These are phyloP conservation scores for Acmispon strigosus DNA, from an alignment of 306 rosid species.

Conservation along the genomic window DNA sequence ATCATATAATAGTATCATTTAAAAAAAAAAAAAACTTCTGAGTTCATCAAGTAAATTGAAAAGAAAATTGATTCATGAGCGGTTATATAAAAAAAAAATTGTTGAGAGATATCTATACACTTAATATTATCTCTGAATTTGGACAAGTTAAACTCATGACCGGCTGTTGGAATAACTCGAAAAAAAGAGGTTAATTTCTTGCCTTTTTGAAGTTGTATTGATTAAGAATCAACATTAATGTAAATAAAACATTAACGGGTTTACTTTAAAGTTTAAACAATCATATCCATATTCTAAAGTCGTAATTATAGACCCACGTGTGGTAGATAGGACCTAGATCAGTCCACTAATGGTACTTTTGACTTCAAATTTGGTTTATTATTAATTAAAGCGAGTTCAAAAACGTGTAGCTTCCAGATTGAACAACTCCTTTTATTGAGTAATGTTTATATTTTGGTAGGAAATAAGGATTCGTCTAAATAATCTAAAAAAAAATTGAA, in stretches of 20 bases:
- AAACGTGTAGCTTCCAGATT: slow-evolving; percentile 9
- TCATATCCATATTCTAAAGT: background rate
- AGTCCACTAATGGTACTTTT: background rate
- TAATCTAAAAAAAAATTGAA: too few species aligned
- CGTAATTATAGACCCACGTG: slow-evolving; percentile 2
- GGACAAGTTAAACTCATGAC: too few species aligned
- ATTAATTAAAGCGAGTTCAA: background rate
- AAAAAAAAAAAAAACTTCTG: too few species aligned
- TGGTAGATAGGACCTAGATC: background rate
- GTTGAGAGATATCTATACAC: too few species aligned
- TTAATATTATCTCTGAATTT: too few species aligned
- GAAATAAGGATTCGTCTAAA: too few species aligned
- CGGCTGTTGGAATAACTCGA: too few species aligned
- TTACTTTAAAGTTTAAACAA: background rate
- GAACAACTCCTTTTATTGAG: background rate
- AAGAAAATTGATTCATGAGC: too few species aligned
- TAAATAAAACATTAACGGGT: background rate
- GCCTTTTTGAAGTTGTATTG: background rate
- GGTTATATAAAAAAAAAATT: too few species aligned
- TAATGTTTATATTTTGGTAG: background rate
- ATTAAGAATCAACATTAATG: background rate
- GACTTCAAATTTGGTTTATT: background rate
- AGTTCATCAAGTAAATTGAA: too few species aligned
- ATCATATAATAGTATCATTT: too few species aligned
- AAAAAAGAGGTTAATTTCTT: too few species aligned